Conservation (phyloP, 2,329 filamentous ascomycete species). For the Calycina marina region DNA sequence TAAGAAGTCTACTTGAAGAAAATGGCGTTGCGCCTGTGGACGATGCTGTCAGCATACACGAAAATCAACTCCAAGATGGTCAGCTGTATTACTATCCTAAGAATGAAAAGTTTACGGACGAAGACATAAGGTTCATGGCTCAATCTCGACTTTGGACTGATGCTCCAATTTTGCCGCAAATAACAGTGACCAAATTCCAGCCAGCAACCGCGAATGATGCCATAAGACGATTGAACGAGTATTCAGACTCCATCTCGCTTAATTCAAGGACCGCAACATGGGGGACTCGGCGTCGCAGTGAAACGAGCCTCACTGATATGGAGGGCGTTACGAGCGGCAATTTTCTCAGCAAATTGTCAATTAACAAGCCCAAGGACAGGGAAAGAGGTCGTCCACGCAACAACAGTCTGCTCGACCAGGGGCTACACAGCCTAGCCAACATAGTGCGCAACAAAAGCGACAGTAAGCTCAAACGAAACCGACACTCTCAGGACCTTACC, state of each 20-base stretch:
- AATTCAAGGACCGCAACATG: constrained; percentile 52
- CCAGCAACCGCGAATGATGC: constrained; percentile 33
- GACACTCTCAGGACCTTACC: constrained; percentile 15
- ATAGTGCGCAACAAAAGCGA: constrained; percentile 20
- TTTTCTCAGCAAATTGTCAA: constrained; percentile 46
- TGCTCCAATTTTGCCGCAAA: constrained; percentile 22
- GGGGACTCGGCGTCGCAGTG: constrained; percentile 52
- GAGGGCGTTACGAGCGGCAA: constrained; percentile 45
- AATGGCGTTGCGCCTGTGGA: constrained; percentile 15
- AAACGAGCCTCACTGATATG: constrained; percentile 41
- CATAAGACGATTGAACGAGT: constrained; percentile 29
- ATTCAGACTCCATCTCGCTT: constrained; percentile 36
- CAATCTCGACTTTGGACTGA: constrained; percentile 23
- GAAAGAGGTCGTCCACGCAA: constrained; percentile 28
- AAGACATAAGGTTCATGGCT: constrained; percentile 16
- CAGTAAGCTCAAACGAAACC: constrained; percentile 20
- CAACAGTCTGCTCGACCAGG: constrained; percentile 37
- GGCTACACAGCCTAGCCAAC: constrained; percentile 15
- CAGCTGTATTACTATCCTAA: constrained; percentile 20
- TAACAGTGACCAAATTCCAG: constrained; percentile 26
- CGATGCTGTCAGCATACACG: constrained; percentile 19
- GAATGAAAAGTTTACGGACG: constrained; percentile 10
- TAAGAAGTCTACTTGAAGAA: constrained; percentile 6
- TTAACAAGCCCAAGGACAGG: constrained; percentile 30
- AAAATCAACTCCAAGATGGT: constrained; percentile 19